Conservation (phyloP, 176 grass and related monocot species). For the Alloteropsis semialata region DNA sequence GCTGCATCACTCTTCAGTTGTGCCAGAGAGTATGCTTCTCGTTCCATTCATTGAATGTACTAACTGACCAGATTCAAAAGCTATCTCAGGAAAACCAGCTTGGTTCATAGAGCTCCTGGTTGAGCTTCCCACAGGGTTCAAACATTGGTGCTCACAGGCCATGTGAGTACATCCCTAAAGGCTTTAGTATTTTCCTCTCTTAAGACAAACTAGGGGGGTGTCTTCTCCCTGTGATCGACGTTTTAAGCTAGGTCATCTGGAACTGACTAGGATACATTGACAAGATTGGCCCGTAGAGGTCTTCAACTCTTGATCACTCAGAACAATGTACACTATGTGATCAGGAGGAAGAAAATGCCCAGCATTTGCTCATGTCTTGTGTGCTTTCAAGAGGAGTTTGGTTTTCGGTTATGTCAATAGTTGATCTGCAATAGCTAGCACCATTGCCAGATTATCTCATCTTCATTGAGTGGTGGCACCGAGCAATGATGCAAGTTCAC, state of each 20-base stretch:
- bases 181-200: neutral
- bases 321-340: too few relatives aligned
- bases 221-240: neutral
- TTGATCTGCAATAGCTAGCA: too few relatives aligned
- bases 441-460: too few relatives aligned
- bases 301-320: too few relatives aligned
- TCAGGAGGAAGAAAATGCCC: too few relatives aligned
- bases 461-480: too few relatives aligned
- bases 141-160: neutral
- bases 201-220: neutral
- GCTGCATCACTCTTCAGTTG: neutral
- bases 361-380: too few relatives aligned
- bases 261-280: neutral
- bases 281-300: neutral
- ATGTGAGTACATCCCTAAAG: neutral
- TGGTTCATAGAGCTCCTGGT: neutral
- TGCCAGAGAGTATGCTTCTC: neutral
- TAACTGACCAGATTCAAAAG: neutral
- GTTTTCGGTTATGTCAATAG: too few relatives aligned
- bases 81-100: neutral
- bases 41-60: neutral
- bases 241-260: neutral
- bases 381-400: too few relatives aligned
- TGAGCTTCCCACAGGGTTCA: neutral
- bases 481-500: too few relatives aligned